Percentiles rank a stretch among this genome's conserved stretches.
phyloP scores from a whole-genome alignment of 352 stramenopile genomes.

The Phytophthora parvispora region DNA sequence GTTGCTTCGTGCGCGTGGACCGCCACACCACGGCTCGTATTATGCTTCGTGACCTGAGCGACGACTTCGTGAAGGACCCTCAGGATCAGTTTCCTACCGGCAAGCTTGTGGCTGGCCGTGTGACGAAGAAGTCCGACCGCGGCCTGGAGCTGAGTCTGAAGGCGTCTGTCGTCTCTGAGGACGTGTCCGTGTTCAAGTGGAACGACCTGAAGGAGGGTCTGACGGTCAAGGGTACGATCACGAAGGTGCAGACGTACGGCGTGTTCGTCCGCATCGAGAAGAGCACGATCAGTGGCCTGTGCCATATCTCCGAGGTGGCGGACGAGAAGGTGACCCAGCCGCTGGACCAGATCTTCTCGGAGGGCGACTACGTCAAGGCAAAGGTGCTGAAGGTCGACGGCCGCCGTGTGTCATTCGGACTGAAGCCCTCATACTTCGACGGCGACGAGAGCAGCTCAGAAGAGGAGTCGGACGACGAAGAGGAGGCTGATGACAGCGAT shows the following conservation, averaged over 20 bases:
- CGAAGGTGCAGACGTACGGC: conserved; percentile 96
- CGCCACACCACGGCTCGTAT: conserved; percentile 90
- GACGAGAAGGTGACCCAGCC: conserved; percentile 96
- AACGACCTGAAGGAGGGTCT: conserved; percentile 91
- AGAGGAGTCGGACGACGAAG: conserved; percentile 84
- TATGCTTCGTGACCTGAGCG: conserved; percentile 96
- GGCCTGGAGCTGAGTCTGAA: conserved; percentile 96
- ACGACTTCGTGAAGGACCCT: conserved; percentile 96
- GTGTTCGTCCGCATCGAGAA: conserved; percentile 98
- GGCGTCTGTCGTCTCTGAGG: conserved; percentile 94
- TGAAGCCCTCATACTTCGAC: conserved; percentile 98
- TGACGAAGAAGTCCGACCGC: conserved; percentile 89
- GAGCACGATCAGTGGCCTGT: conserved; percentile 96
- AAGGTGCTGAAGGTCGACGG: conserved; percentile 96
- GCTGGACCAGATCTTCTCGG: conserved; percentile 94
- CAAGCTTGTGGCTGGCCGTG: conserved; percentile 96
- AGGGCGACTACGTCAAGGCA: conserved; percentile 98
- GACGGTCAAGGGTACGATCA: conserved; percentile 97
- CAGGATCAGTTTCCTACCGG: conserved; percentile 89
- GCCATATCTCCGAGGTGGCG: conserved; percentile 97
- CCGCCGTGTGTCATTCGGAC: conserved; percentile 94
- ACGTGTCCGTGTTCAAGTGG: conserved; percentile 87
- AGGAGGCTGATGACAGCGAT: conserved; percentile 60
- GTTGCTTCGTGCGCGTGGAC: conserved; percentile 96
- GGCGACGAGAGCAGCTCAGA: conserved; percentile 92